Conservation (phyloP, 2,329 filamentous ascomycete genomes). For the Colletotrichum chlorophyti region DNA sequence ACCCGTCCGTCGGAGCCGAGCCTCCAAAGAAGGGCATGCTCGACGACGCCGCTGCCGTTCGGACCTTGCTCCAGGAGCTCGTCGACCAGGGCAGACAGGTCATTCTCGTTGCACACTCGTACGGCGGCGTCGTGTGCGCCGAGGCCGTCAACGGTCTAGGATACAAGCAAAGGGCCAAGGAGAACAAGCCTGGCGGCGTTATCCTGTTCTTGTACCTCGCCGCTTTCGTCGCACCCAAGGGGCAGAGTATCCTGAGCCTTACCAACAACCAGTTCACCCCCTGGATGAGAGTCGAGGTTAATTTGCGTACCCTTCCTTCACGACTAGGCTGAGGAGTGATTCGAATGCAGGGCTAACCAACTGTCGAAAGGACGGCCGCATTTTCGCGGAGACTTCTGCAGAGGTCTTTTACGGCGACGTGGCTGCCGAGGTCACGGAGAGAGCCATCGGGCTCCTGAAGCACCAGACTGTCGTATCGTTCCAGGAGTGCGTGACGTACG, state of each 20-base stretch:
- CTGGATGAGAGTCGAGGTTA: slow-evolving; percentile 35
- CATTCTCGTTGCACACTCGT: slow-evolving; percentile 49
- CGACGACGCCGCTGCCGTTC: slow-evolving; percentile 41
- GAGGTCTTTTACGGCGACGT: slow-evolving; percentile 35
- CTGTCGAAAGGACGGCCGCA: slow-evolving; percentile 16
- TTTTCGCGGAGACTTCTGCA: not conserved
- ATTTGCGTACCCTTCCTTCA: not conserved
- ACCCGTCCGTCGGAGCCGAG: slow-evolving; percentile 40
- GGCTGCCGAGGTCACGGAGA: slow-evolving; percentile 1
- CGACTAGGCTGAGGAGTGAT: slow-evolving; percentile 1
- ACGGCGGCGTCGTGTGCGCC: slow-evolving; percentile 46
- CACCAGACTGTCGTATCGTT: slow-evolving; percentile 26
- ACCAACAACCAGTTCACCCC: slow-evolving; percentile 28
- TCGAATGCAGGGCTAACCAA: not conserved
- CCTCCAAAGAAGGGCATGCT: slow-evolving; percentile 33
- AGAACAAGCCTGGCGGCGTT: slow-evolving; percentile 45
- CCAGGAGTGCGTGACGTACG: slow-evolving; percentile 29
- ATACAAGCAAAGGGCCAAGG: slow-evolving; percentile 37
- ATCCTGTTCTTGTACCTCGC: slow-evolving; percentile 42
- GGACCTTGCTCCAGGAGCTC: slow-evolving; percentile 34
- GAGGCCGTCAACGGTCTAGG: slow-evolving; percentile 44
- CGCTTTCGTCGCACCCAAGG: slow-evolving; percentile 38
- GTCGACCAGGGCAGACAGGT: slow-evolving; percentile 45
- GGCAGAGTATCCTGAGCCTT: slow-evolving; percentile 31
- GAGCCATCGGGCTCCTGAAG: slow-evolving; percentile 8